Evolutionary conservation across 164 flowering plant genomes (phyloP).

Genomic region (Echeveria elegans): DNA sequence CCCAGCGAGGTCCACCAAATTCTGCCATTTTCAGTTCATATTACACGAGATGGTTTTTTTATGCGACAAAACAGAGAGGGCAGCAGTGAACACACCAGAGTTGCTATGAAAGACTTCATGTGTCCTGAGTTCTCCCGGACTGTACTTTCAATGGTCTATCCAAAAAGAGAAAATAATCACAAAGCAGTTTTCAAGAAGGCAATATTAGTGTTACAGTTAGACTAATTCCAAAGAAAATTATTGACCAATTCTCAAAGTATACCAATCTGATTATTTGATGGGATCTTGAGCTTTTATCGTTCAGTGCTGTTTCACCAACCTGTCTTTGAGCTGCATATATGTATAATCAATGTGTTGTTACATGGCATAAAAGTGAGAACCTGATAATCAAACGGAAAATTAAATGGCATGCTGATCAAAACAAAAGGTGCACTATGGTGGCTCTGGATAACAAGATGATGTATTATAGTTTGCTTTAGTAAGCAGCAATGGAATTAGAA

Average conservation of each 20-base stretch:
- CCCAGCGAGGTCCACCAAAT: constrained; percentile 78
- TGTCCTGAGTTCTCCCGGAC: constrained; percentile 40
- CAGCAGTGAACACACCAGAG: constrained; percentile 35
- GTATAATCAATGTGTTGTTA: no score
- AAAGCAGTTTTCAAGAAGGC: background rate
- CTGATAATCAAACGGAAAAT: background rate
- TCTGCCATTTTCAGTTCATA: constrained; percentile 27
- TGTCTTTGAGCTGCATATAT: constrained; percentile 76
- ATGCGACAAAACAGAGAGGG: background rate
- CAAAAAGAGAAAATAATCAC: background rate
- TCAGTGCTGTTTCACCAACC: constrained; percentile 65
- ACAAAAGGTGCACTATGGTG: background rate
- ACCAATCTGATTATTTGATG: constrained; percentile 78
- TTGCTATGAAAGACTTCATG: constrained; percentile 58
- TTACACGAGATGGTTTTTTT: background rate
- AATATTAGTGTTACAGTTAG: background rate
- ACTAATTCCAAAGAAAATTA: background rate
- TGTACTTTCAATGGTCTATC: constrained; percentile 54
- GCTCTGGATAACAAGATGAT: background rate
- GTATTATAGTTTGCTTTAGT: no score
- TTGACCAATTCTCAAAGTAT: background rate
- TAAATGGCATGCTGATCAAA: background rate
- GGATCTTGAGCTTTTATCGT: constrained; percentile 74
- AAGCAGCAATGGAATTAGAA: background rate
- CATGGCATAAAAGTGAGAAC: constrained; percentile 4